These are phyloP conservation scores for Salvia rosmarinus DNA, from an alignment of 257 asterid genomes.

Conservation along the genomic window DNA sequence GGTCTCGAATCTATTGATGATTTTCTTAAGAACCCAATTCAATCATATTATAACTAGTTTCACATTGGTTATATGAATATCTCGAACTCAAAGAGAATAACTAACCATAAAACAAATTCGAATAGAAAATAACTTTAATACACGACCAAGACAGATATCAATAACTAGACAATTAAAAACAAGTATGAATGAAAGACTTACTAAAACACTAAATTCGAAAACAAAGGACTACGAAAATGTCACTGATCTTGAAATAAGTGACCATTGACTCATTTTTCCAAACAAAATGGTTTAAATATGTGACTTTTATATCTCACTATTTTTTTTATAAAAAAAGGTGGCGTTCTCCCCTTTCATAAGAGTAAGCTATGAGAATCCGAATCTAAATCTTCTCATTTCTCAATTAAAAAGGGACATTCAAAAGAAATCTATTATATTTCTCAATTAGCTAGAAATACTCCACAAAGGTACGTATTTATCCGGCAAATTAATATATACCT, in stretches of 20 bases:
- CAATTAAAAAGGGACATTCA: no score
- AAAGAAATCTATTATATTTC: not conserved
- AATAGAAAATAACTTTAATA: not conserved
- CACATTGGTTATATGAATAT: not conserved
- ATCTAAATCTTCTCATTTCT: no score
- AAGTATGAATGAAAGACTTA: not conserved
- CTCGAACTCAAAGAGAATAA: not conserved
- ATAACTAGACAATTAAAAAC: not conserved
- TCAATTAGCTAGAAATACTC: not conserved
- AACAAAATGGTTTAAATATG: not conserved
- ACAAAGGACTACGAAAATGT: slow-evolving; percentile 1
- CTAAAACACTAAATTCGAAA: not conserved
- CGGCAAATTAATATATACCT: no score
- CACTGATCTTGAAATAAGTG: slow-evolving; percentile 24
- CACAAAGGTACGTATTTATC: not conserved
- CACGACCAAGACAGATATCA: not conserved
- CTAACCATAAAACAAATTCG: no score
- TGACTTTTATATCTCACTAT: no score
- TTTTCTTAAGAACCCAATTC: not conserved
- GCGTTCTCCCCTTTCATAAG: no score
- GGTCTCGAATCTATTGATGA: slow-evolving; percentile 7
- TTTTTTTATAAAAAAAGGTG: no score
- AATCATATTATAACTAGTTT: not conserved
- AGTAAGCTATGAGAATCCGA: no score
- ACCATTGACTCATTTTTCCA: slow-evolving; percentile 29